phyloP scores from a whole-genome alignment of 306 rosid genomes.

The Vigna trinervia region DNA sequence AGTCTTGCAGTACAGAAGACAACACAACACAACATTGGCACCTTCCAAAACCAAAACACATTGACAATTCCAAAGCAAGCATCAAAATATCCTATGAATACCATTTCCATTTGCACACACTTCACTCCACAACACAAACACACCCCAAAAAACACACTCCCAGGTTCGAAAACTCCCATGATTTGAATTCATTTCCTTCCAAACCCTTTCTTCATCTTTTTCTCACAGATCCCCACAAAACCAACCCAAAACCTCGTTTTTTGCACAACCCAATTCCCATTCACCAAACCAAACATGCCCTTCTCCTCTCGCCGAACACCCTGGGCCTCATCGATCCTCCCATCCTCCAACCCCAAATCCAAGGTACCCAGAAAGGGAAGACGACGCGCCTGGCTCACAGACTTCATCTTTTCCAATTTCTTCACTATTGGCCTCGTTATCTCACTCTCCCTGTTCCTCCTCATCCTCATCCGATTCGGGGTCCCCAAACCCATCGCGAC shows the following conservation, averaged over 20 bases:
- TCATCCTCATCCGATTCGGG: slow-evolving; percentile 72
- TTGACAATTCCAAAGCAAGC: not conserved
- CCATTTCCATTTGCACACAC: not conserved
- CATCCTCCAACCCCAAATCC: slow-evolving; percentile 73
- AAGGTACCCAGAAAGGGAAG: slow-evolving; percentile 69
- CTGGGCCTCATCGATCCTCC: slow-evolving; percentile 73
- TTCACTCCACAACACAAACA: not conserved
- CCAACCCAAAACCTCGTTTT: not conserved
- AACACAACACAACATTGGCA: not conserved
- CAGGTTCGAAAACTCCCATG: not conserved
- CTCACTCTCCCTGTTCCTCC: slow-evolving; percentile 68
- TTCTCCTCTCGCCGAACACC: slow-evolving; percentile 68
- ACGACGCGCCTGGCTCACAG: slow-evolving; percentile 61
- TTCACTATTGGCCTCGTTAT: slow-evolving; percentile 74
- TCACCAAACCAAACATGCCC: slow-evolving; percentile 52
- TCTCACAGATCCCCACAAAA: not conserved
- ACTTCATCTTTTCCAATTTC: slow-evolving; percentile 78
- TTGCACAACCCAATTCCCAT: not conserved
- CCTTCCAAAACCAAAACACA: not conserved
- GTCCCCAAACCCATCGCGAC: slow-evolving; percentile 76
- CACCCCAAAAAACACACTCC: not conserved
- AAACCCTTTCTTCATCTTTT: not conserved
- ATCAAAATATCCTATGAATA: not conserved
- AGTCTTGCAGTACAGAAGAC: too few species aligned
- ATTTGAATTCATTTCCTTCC: not conserved